These are phyloP conservation scores for Triticum urartu DNA, from an alignment of 176 grass and related monocot genomes.

Conservation along the genomic window DNA sequence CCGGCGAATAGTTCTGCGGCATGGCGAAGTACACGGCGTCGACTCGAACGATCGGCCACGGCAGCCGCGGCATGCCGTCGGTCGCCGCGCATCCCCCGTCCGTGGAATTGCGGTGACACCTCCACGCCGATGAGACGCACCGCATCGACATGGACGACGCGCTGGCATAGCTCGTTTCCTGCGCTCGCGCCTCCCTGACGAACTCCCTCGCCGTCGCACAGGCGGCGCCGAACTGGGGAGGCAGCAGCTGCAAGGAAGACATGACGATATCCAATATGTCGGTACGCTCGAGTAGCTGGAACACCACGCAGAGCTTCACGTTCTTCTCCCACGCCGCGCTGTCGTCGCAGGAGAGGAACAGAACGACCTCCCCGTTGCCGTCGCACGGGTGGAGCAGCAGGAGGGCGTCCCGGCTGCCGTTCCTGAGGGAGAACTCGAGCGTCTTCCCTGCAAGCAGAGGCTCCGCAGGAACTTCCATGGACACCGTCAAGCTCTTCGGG, in stretches of 20 bases:
- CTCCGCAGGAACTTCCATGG: no score
- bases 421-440: background rate
- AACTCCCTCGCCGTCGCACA: background rate
- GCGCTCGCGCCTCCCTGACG: background rate
- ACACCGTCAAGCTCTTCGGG: background rate
- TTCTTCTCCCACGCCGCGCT: background rate
- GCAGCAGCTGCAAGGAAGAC: conserved; percentile 12
- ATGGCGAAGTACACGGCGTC: background rate
- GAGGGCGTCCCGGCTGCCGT: background rate
- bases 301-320: background rate
- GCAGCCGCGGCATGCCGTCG: background rate
- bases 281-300: background rate
- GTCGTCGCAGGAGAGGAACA: background rate
- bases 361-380: background rate
- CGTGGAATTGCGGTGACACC: background rate
- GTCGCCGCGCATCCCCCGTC: background rate
- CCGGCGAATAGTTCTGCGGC: background rate
- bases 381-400: background rate
- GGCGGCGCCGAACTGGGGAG: background rate
- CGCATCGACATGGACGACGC: background rate
- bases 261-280: background rate
- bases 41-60: background rate
- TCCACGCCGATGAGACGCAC: background rate
- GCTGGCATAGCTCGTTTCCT: background rate
- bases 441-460: background rate